These are phyloP conservation scores for Aspergillus versicolor DNA, from an alignment of 2,329 filamentous ascomycete genomes.

Conservation along the genomic window DNA sequence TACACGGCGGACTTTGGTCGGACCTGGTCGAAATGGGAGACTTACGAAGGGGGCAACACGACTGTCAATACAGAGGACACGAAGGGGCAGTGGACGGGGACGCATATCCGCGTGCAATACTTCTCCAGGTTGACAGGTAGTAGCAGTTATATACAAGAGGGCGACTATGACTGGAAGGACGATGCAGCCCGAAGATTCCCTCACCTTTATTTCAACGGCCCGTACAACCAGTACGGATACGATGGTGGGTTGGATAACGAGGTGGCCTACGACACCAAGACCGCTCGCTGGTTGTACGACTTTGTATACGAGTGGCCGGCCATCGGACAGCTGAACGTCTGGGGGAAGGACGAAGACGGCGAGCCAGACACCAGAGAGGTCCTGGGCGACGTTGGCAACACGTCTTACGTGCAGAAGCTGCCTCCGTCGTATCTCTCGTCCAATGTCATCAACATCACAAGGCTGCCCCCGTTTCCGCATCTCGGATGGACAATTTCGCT, in stretches of 20 bases:
- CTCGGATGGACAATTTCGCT: constrained; percentile 57
- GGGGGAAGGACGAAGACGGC: constrained; percentile 66
- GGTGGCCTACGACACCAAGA: constrained; percentile 45
- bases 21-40: constrained; percentile 15
- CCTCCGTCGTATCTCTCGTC: constrained; percentile 58
- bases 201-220: constrained; percentile 62
- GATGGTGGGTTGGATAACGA: constrained; percentile 58
- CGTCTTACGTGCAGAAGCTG: constrained; percentile 47
- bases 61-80: constrained; percentile 48
- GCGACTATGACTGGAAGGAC: constrained; percentile 47
- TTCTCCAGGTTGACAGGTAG: constrained; percentile 61
- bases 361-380: constrained; percentile 58
- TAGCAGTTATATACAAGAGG: constrained; percentile 60
- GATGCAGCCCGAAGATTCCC: constrained; percentile 54
- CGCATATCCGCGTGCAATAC: constrained; percentile 64
- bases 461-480: constrained; percentile 51
- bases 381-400: constrained; percentile 43
- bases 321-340: constrained; percentile 62
- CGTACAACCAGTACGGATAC: constrained; percentile 64
- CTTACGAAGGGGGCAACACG: no score
- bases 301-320: constrained; percentile 58
- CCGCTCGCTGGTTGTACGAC: constrained; percentile 56
- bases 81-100: constrained; percentile 58
- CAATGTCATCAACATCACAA: constrained; percentile 54
- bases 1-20: constrained; percentile 63